phyloP scores from a whole-genome alignment of 345 rosid species.

The Boechera retrofracta region DNA sequence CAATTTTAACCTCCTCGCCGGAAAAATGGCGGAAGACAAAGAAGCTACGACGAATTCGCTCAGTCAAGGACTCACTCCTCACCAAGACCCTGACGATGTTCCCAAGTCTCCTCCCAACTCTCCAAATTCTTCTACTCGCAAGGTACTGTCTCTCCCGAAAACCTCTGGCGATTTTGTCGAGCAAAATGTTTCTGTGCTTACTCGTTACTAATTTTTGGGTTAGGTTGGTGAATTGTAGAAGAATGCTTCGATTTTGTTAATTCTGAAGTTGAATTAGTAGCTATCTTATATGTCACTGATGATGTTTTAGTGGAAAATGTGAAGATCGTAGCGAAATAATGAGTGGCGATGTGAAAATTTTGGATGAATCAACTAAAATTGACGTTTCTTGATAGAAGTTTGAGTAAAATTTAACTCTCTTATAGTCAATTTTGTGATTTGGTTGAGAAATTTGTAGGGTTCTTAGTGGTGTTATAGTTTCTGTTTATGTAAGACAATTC shows the following conservation, averaged over 20 bases:
- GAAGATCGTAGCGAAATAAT: background rate
- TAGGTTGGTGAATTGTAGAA: too few species aligned
- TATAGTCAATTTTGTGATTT: background rate
- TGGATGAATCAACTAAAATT: background rate
- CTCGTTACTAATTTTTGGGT: background rate
- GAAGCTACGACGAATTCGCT: conserved; percentile 60
- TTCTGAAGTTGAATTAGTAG: background rate
- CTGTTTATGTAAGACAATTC: too few species aligned
- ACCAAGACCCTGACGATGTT: conserved; percentile 55
- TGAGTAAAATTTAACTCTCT: background rate
- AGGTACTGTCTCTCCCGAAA: conserved; percentile 46
- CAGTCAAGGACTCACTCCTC: conserved; percentile 62
- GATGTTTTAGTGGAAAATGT: background rate
- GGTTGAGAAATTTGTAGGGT: background rate
- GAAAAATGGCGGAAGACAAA: conserved; percentile 55
- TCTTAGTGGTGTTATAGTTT: too few species aligned
- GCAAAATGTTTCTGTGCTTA: background rate
- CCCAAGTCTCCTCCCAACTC: conserved; percentile 70
- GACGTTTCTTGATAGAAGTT: background rate
- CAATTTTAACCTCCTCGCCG: background rate
- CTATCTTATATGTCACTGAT: background rate
- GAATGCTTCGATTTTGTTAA: background rate
- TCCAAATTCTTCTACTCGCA: conserved; percentile 80
- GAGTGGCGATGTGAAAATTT: background rate
- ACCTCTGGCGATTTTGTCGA: background rate